Base-by-base conservation (phyloP, 2,329 filamentous ascomycete species). In the Zymoseptoria pseudotritici region DNA sequence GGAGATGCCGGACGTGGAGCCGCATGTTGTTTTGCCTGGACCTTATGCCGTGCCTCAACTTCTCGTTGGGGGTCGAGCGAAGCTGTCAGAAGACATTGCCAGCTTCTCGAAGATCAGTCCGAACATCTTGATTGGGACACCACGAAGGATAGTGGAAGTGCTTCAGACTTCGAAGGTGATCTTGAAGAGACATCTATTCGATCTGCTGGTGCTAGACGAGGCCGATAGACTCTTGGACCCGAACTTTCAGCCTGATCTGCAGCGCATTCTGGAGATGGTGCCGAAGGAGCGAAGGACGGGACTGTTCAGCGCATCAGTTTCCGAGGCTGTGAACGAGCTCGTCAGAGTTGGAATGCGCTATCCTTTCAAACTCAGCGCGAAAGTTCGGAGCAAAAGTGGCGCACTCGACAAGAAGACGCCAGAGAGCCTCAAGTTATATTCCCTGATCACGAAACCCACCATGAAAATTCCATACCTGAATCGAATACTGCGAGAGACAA, bases 211-310 rank as follows among this genome's bases (percentile, higher is more conserved):
- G 3, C 82, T 99, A 42, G 94, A 99, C 71, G 94, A 99, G 77
- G 94, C 93, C 55, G 94, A 99, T 74, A 83, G 94, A 61, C 78
- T 99, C 24, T 80, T 99, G 10, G 94, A 99, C 75, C 82, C 97
- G 21, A 94, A 95, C 5, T 97, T 99, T 76, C 94, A 95, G 73
- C 87, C 90, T 58, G 91, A 96, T 66, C 76, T 99, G 26, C 90
- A 94, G 67, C 89, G 86, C 58, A 96, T 97, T 50, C 78, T 99
- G 21, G 84, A 85, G 0, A 83, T 89, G 17, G 77, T 99, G 5
- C 94, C 94, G 0, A 99, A 99, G 72, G 94, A 99, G 73, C 82
- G 94, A 56, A 83, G 94, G 54, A 99, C 94, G 0, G 94, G 94
- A 0, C 78, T 99, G 0, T 99, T 97, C 76, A 96, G 91, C 70